Conservation (phyloP, 2,329 filamentous ascomycete species). For the Myriosclerotinia scirpicola region DNA sequence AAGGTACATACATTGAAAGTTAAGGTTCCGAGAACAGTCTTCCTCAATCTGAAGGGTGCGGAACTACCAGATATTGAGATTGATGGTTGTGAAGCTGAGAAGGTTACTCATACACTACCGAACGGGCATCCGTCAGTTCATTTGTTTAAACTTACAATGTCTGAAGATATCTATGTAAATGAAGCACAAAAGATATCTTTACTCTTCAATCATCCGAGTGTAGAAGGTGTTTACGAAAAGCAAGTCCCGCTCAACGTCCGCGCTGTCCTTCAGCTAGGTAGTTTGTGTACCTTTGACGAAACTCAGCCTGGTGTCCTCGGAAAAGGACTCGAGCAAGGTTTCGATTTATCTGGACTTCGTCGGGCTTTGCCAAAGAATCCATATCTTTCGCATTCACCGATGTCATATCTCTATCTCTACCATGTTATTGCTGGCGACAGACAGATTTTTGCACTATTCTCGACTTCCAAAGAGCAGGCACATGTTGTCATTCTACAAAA, state of each 20-base stretch:
- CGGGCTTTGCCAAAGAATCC: conserved; percentile 64
- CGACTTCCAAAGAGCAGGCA: conserved; percentile 74
- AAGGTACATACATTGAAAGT: conserved; percentile 88
- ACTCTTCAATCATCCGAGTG: conserved; percentile 87
- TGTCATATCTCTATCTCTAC: conserved; percentile 89
- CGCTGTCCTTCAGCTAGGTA: conserved; percentile 86
- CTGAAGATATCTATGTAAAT: conserved; percentile 82
- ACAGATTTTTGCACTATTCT: conserved; percentile 93
- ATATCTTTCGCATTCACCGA: conserved; percentile 72
- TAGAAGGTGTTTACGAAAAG: conserved; percentile 96
- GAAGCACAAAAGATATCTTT: conserved; percentile 79
- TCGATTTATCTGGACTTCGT: conserved; percentile 77
- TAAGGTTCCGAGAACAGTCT: conserved; percentile 84
- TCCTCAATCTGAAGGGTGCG: conserved; percentile 84
- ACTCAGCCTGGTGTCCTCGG: conserved; percentile 86
- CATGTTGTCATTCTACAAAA: conserved; percentile 87
- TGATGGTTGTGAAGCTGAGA: conserved; percentile 82
- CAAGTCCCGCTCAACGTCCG: conserved; percentile 84
- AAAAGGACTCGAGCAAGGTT: conserved; percentile 88
- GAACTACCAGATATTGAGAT: conserved; percentile 88
- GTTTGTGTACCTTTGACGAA: conserved; percentile 90
- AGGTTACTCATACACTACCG: conserved; percentile 88
- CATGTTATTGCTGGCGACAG: conserved; percentile 88
- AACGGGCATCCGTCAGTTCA: conserved; percentile 94
- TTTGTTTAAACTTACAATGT: conserved; percentile 88